These are phyloP conservation scores for Candida nemodendra DNA, from an alignment of 805 yeast genomes.

Conservation along the genomic window DNA sequence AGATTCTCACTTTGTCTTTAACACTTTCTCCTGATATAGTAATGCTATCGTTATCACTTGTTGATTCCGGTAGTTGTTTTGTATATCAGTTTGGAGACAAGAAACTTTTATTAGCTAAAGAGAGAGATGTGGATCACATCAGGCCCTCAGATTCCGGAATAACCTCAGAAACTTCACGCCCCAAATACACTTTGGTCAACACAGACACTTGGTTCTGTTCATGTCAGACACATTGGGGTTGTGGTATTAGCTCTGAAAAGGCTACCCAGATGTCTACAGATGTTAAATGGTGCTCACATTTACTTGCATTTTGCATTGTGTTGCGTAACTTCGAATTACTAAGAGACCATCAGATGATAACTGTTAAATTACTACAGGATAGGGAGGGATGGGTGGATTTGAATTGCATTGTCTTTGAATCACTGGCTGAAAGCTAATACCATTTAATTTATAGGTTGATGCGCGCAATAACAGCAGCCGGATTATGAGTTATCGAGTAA, in stretches of 20 bases:
- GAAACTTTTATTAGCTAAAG: background rate
- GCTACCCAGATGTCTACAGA: background rate
- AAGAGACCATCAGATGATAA: background rate
- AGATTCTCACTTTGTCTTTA: constrained; percentile 14
- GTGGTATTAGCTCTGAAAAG: background rate
- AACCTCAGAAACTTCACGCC: background rate
- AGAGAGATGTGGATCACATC: background rate
- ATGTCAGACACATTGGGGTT: constrained; percentile 6
- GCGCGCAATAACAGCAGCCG: no score
- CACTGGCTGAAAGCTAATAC: background rate
- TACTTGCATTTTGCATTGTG: constrained; percentile 4
- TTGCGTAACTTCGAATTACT: background rate
- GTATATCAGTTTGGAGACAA: background rate
- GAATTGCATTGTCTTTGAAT: constrained; percentile 1
- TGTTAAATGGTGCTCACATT: constrained; percentile 4
- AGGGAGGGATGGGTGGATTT: constrained; percentile 5
- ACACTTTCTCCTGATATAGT: constrained; percentile 9
- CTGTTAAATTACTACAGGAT: background rate
- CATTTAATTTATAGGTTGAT: no score
- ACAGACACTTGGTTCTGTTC: constrained; percentile 13
- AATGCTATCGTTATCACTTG: constrained; percentile 8
- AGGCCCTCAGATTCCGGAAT: background rate
- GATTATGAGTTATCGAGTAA: no score
- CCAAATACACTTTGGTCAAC: constrained; percentile 7
- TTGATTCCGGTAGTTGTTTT: constrained; percentile 11